Base-by-base conservation (phyloP, 129 eudicot species). In the Cynara cardunculus region DNA sequence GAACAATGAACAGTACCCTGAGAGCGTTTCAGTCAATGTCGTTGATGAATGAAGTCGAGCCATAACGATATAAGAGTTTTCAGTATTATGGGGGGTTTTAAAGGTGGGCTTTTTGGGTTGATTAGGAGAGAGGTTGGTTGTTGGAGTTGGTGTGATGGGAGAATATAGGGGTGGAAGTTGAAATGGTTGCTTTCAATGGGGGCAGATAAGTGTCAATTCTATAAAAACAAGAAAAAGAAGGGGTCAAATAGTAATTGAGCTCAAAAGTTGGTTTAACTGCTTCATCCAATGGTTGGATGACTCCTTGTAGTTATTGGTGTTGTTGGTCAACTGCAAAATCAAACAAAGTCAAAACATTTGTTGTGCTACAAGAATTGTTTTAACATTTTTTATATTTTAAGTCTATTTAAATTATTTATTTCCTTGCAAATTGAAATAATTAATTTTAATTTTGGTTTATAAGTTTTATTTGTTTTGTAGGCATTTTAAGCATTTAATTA, bases 251-350 rank as follows among this genome's bases (percentile, higher is more conserved):
- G 49, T 72, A 13, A 78, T 72, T 82, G 82, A 73, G 68, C 34
- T 19, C 41, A 77, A 81, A 72, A 87, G 90, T 81, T 88, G 80
- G 92, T 88, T 85, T 81, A 90, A 88, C 90, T 88, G 85, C 92
- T 85, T 85, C 28, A 85, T 85, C 71, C 31, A 67, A 69, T 69
- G 81, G 65, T 7, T 83, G 73, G 28, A 69, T 76, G 85, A 75
- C 73, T 59, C 27, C 1, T 77, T 37, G 71, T 26, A 71, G 74
- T 65, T 77, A 1, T 77, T 77, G 86, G 86, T 83, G 79, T 70
- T 77, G 86, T 83, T 77, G 82, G 86, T 83, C 78, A 83, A 77
- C 86, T 77, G 78, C 82, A 83, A 83, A 71, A 59, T 27, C 19
- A 14, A n/a, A 32, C 71, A 77, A 32, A 44, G 82, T 83, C 74